Base-by-base conservation (phyloP, 805 yeast genomes). In the Metschnikowia gruessii region DNA sequence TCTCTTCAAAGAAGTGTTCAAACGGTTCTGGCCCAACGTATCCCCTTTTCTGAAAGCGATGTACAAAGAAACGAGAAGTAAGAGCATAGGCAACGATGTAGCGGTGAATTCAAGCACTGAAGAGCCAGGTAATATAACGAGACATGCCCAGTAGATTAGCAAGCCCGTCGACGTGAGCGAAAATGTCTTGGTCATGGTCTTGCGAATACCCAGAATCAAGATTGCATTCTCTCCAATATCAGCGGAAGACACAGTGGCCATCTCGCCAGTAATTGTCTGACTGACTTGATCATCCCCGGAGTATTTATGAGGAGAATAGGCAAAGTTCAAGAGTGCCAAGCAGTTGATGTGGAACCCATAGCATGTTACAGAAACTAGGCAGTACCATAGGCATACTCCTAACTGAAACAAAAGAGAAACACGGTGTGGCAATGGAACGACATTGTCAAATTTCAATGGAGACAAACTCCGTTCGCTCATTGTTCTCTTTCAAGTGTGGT, bases 331-430 rank as follows among this genome's bases (percentile, higher is more conserved):
- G 3, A 74, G 74, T 52, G 59, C 68, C 37, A 68, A 55, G 19
- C 81, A 63, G 58, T 81, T 82, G 42, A 82, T 68, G 19, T 66
- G 63, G 45, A 57, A 54, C 26, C 61, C 62, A 12, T 53, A 55
- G 44, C 61, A 61, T 46, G 77, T 69, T 18, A 72, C 55, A 46
- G 61, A 56, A 33, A 80, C 64, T 42, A 79, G 72, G 37, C 68
- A 44, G 37, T 66, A 70, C 87, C 87, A 83, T 19, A 81, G 58
- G 62, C 77, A 70, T 4, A 75, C 58, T 4, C 84, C 85, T 3
- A 73, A 41, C 47, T 77, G 70, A 2, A 82, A 51, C 15, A 81
- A 63, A 3, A 78, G 54, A 13, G 81, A 63, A 38, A 81, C 72
- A 38, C 83, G 59, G 50, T 65, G 69, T 10, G 75, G 74, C 19